phyloP scores from a whole-genome alignment of 345 rosid species.

The Salix udensis region DNA sequence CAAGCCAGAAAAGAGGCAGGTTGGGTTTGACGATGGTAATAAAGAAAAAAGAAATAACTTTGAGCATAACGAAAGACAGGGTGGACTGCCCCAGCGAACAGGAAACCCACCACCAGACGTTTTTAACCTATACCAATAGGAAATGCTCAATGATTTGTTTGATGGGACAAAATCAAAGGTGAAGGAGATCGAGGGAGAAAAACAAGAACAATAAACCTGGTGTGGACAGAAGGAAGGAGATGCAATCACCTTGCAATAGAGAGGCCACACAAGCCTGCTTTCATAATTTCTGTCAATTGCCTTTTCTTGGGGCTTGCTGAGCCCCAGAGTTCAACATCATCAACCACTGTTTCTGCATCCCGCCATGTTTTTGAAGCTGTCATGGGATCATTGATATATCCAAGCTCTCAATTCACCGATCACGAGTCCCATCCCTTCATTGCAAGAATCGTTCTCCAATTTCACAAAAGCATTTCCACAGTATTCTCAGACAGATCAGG shows the following conservation, averaged over 20 bases:
- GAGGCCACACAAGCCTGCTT: conserved; percentile 50
- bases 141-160: not conserved
- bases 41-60: not conserved
- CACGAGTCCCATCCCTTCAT: conserved; percentile 80
- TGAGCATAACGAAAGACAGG: conserved; percentile 11
- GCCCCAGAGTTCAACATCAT: conserved; percentile 2
- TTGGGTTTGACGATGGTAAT: not conserved
- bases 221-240: conserved; percentile 9
- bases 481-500: conserved; percentile 44
- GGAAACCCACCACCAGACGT: not conserved
- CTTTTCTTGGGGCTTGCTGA: conserved; percentile 35
- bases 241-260: conserved; percentile 42
- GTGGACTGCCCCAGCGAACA: conserved; percentile 6
- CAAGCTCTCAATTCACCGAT: conserved; percentile 54
- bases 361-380: conserved; percentile 42
- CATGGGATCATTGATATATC: conserved; percentile 42
- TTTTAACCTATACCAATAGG: not conserved
- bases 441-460: conserved; percentile 46
- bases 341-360: conserved; percentile 17
- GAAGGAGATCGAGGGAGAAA: not conserved
- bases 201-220: not conserved
- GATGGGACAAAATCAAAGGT: not conserved
- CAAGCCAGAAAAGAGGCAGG: not conserved
- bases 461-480: conserved; percentile 50
- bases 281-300: conserved; percentile 49